Evolutionary conservation across 176 grass and related monocot genomes (phyloP).

Genomic region (Paspalum notatum): DNA sequence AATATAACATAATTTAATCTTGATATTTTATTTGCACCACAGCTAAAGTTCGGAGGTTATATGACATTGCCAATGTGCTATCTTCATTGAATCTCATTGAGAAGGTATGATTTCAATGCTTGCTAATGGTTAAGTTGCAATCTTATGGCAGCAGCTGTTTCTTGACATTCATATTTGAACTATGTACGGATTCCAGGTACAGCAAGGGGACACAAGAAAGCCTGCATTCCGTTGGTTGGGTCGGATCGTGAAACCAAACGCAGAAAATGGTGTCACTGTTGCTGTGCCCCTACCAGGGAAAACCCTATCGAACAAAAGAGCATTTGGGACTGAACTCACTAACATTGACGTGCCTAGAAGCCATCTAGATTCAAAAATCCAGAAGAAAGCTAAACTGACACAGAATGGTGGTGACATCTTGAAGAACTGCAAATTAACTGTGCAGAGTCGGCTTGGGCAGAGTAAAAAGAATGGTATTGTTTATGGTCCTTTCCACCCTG

Average conservation of each 20-base stretch:
- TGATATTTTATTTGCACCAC: constrained; percentile 19
- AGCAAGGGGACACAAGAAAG: constrained; percentile 68
- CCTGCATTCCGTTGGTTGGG: constrained; percentile 89
- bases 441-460: constrained; percentile 46
- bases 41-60: constrained; percentile 88
- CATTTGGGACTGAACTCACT: constrained; percentile 83
- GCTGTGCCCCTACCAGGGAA: constrained; percentile 32
- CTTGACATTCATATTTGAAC: constrained; percentile 29
- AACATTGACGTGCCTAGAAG: constrained; percentile 60
- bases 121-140: neutral
- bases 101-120: constrained; percentile 54
- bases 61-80: constrained; percentile 91
- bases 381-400: constrained; percentile 51
- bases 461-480: constrained; percentile 57
- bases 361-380: constrained; percentile 42
- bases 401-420: constrained; percentile 48
- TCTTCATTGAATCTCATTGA: constrained; percentile 83
- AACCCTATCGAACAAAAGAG: constrained; percentile 59
- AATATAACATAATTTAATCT: neutral
- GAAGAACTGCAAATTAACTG: constrained; percentile 52
- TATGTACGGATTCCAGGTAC: constrained; percentile 62
- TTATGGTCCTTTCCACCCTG: constrained; percentile 86
- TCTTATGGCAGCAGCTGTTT: neutral
- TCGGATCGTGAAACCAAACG: constrained; percentile 30
- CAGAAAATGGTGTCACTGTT: constrained; percentile 48